A percentile compares a stretch with the other conserved stretches of the same genome.
phyloP scores from a whole-genome alignment of 768 basidiomycete genomes.

The Porphyrellus cyaneotinctus region DNA sequence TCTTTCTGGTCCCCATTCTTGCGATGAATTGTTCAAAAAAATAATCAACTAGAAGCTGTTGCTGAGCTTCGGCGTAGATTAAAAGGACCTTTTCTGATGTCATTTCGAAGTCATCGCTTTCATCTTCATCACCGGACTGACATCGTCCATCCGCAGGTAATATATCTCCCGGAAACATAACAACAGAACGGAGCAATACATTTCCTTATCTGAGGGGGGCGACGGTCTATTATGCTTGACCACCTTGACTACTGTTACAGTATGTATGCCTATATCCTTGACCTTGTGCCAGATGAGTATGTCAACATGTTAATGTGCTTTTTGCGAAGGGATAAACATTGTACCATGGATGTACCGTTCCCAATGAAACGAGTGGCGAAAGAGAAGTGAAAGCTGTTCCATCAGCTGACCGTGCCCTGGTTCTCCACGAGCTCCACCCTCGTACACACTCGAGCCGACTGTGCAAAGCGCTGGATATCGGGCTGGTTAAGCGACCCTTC shows the following conservation, averaged over 20 bases:
- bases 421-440: conserved; percentile 14
- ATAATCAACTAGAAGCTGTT: conserved; percentile 91
- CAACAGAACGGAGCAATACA: background rate
- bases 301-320: too few species aligned
- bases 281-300: background rate
- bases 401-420: conserved; percentile 2
- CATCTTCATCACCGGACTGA: background rate
- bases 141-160: background rate
- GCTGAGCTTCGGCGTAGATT: conserved; percentile 72
- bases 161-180: too few species aligned
- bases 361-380: background rate
- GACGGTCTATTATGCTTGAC: background rate
- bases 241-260: background rate
- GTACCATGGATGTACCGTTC: background rate
- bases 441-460: conserved; percentile 7
- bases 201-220: background rate
- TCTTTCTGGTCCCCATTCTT: background rate
- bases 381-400: background rate
- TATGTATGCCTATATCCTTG: conserved; percentile 2
- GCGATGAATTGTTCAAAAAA: conserved; percentile 31
- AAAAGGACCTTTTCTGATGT: conserved; percentile 35
- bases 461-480: conserved; percentile 18
- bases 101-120: background rate
- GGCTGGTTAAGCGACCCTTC: conserved; percentile 14
- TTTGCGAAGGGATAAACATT: background rate